phyloP scores from a whole-genome alignment of 352 stramenopile species.

The Detonula confervacea region DNA sequence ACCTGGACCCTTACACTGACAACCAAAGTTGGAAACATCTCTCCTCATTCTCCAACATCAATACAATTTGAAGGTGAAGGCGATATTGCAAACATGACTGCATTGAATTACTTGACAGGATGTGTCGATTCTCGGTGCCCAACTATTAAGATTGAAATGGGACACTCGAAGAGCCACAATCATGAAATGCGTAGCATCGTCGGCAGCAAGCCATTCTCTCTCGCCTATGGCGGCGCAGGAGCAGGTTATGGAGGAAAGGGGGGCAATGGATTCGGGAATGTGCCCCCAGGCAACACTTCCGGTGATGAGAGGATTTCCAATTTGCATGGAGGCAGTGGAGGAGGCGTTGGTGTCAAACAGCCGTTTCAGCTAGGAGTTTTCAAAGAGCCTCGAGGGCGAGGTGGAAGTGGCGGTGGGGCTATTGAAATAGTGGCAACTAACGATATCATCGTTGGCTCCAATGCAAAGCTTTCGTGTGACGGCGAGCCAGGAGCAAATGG shows the following conservation, averaged over 20 bases:
- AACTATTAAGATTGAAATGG: conserved; percentile 47
- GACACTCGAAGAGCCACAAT: conserved; percentile 56
- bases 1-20: conserved; percentile 92
- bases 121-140: conserved; percentile 59
- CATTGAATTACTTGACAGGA: conserved; percentile 54
- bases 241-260: conserved; percentile 59
- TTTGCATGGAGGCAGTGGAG: conserved; percentile 91
- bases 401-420: conserved; percentile 90
- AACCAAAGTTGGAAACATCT: conserved; percentile 88
- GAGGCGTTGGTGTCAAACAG: conserved; percentile 87
- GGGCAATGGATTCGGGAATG: conserved; percentile 80
- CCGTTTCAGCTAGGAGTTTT: conserved; percentile 83
- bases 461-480: conserved; percentile 87
- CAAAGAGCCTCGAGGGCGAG: conserved; percentile 76
- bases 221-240: conserved; percentile 90
- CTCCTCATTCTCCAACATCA: conserved; percentile 87
- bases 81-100: conserved; percentile 48
- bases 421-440: conserved; percentile 92
- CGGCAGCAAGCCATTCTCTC: conserved; percentile 88
- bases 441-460: conserved; percentile 90
- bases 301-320: conserved; percentile 82
- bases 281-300: conserved; percentile 48
- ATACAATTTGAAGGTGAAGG: conserved; percentile 77
- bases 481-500: conserved; percentile 71
- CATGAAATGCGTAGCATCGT: conserved; percentile 66